Conservation (phyloP, 2,329 filamentous ascomycete species). For the Clathrospora elynae region DNA sequence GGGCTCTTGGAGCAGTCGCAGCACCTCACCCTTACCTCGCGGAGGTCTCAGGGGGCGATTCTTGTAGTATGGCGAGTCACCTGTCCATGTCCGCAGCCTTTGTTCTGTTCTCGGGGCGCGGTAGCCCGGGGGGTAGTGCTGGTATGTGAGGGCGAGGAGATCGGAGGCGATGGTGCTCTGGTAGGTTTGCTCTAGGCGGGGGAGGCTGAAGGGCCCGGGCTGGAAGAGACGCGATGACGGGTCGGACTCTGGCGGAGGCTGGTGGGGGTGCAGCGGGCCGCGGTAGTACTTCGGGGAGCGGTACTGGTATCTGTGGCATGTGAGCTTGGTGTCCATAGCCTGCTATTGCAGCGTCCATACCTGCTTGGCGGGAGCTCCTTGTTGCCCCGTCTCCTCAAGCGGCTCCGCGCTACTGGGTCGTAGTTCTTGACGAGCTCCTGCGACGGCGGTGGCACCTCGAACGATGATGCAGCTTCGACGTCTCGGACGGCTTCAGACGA, state of each 20-base stretch:
- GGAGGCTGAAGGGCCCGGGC: constrained; percentile 87
- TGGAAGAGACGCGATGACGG: constrained; percentile 85
- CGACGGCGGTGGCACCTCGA: constrained; percentile 47
- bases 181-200: constrained; percentile 88
- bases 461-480: constrained; percentile 56
- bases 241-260: constrained; percentile 84
- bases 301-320: constrained; percentile 77
- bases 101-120: constrained; percentile 61
- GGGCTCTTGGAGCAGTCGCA: constrained; percentile 70
- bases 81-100: constrained; percentile 83
- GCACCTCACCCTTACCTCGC: constrained; percentile 72
- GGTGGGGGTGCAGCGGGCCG: constrained; percentile 89
- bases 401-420: constrained; percentile 56
- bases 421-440: constrained; percentile 53
- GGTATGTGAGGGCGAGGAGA: constrained; percentile 85
- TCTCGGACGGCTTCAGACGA: constrained; percentile 53
- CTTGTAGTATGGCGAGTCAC: constrained; percentile 90
- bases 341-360: constrained; percentile 42
- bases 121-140: constrained; percentile 81
- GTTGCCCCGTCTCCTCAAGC: constrained; percentile 50
- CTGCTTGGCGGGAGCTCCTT: constrained; percentile 59
- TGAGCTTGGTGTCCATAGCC: constrained; percentile 1
- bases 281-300: constrained; percentile 93
- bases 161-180: constrained; percentile 84
- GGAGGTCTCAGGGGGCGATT: constrained; percentile 85